Evolutionary conservation across 2,329 filamentous ascomycete genomes (phyloP).

Genomic region (Botrytis aclada): DNA sequence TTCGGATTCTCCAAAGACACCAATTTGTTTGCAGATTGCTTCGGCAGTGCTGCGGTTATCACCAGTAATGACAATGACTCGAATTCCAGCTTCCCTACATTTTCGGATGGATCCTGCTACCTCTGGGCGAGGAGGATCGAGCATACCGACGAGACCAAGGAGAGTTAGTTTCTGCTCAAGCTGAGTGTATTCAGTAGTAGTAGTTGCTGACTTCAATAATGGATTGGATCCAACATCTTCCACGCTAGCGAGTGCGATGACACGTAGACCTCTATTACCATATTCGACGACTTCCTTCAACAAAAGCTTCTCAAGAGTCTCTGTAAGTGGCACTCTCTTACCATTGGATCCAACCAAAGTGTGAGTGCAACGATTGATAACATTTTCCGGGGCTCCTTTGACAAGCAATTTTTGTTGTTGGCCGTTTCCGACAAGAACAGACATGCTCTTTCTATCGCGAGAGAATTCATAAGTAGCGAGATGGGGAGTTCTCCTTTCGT

Average conservation of each 20-base stretch:
- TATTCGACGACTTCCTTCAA: slow-evolving; percentile 81
- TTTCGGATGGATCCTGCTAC: slow-evolving; percentile 81
- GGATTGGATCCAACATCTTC: slow-evolving; percentile 71
- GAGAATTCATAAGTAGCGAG: slow-evolving; percentile 96
- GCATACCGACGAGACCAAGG: slow-evolving; percentile 90
- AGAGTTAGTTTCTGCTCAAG: slow-evolving; percentile 94
- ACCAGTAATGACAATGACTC: slow-evolving; percentile 96
- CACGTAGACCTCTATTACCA: slow-evolving; percentile 86
- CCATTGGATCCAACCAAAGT: slow-evolving; percentile 74
- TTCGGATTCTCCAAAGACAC: slow-evolving; percentile 80
- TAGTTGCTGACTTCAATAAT: slow-evolving; percentile 71
- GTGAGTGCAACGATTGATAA: slow-evolving; percentile 88
- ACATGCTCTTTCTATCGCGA: slow-evolving; percentile 98
- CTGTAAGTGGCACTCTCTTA: slow-evolving; percentile 69
- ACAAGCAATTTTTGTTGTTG: slow-evolving; percentile 78
- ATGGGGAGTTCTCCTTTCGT: slow-evolving; percentile 71
- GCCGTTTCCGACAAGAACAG: slow-evolving; percentile 75
- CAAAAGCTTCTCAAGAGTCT: slow-evolving; percentile 67
- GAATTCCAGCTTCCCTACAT: slow-evolving; percentile 90
- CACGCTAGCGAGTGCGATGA: slow-evolving; percentile 87
- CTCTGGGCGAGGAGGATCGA: slow-evolving; percentile 92
- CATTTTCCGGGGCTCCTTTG: slow-evolving; percentile 92
- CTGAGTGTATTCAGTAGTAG: slow-evolving; percentile 77
- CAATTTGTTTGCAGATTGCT: slow-evolving; percentile 95
- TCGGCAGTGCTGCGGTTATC: slow-evolving; percentile 98